Conservation (phyloP, 148 eudicot species). For the Spergularia bocconei region DNA sequence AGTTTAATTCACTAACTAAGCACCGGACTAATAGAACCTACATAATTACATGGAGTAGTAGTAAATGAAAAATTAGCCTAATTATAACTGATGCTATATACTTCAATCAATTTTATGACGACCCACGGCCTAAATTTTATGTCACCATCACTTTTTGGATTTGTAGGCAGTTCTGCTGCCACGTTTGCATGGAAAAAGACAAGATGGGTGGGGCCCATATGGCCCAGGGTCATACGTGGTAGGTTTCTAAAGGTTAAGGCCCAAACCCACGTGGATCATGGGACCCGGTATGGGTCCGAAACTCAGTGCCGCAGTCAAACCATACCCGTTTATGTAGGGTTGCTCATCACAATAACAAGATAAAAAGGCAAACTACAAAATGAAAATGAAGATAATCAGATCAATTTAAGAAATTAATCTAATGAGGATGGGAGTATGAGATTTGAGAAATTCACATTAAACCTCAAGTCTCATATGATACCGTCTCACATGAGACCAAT, state of each 20-base stretch:
- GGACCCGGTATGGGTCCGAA: background rate
- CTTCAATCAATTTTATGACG: conserved; percentile 16
- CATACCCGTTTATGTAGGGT: background rate
- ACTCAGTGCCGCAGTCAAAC: conserved; percentile 20
- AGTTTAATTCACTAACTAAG: background rate
- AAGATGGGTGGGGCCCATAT: conserved; percentile 1
- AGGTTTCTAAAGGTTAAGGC: background rate
- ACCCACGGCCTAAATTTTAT: background rate
- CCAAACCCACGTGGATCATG: conserved; percentile 24
- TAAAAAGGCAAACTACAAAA: background rate
- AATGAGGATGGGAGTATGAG: no score
- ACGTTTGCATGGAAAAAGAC: conserved; percentile 9
- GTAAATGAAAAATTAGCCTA: background rate
- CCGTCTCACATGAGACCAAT: no score
- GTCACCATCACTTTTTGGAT: conserved; percentile 5
- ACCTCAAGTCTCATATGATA: no score
- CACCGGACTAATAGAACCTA: background rate
- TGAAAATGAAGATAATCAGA: no score
- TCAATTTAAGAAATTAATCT: no score
- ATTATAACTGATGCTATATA: background rate
- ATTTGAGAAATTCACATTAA: no score
- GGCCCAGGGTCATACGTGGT: conserved; percentile 16
- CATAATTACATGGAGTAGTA: background rate
- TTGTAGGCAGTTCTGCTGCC: conserved; percentile 4
- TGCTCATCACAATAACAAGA: background rate